Conservation (phyloP, 2,329 filamentous ascomycete genomes). For the Epichloe bromicola region DNA sequence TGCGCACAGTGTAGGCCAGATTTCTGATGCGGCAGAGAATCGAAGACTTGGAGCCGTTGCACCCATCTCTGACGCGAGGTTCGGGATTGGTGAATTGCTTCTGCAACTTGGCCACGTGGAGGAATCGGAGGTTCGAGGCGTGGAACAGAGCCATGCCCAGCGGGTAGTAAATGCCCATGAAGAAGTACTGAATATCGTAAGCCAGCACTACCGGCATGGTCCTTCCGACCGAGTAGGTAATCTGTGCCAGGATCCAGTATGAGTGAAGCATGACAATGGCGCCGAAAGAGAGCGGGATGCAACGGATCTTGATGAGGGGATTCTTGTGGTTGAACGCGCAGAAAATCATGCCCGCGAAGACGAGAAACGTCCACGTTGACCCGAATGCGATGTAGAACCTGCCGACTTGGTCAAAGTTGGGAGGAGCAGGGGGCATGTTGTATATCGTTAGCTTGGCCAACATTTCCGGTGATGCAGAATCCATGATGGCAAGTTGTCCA, state of each 20-base stretch:
- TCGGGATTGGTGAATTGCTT: conserved; percentile 9
- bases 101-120: conserved; percentile 38
- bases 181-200: conserved; percentile 45
- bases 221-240: conserved; percentile 28
- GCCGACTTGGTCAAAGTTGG: conserved; percentile 16
- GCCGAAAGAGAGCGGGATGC: conserved; percentile 21
- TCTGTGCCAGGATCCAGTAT: conserved; percentile 28
- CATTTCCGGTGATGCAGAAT: background rate
- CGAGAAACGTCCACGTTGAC: conserved; percentile 15
- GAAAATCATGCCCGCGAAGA: conserved; percentile 22
- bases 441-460: conserved; percentile 3
- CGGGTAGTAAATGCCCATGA: conserved; percentile 52
- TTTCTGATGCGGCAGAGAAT: conserved; percentile 7
- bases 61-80: conserved; percentile 9
- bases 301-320: conserved; percentile 26
- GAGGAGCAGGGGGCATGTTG: conserved; percentile 12
- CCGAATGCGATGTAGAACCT: conserved; percentile 18
- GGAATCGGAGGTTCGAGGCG: conserved; percentile 46
- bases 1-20: background rate
- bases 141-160: conserved; percentile 55
- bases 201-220: conserved; percentile 26
- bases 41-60: background rate
- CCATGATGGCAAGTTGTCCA: background rate
- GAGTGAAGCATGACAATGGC: conserved; percentile 24
- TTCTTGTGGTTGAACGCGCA: conserved; percentile 20